These are phyloP conservation scores for Citrus glauca DNA, from an alignment of 345 rosid genomes.

Conservation along the genomic window DNA sequence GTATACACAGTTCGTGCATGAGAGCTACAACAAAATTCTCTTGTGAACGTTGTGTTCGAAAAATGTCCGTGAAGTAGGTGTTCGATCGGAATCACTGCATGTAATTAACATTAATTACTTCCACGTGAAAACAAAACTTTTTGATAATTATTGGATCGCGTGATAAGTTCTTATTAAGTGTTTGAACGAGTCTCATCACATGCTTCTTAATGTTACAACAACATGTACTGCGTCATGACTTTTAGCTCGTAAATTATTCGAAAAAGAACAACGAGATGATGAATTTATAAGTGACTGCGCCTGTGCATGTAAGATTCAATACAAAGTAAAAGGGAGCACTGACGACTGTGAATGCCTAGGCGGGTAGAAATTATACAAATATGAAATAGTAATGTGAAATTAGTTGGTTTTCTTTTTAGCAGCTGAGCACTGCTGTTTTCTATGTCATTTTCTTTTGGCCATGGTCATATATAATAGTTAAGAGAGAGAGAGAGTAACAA, in stretches of 20 bases:
- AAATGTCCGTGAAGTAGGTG: not conserved
- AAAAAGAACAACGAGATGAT: too few species aligned
- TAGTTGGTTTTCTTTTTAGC: too few species aligned
- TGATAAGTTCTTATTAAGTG: not conserved
- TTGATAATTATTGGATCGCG: not conserved
- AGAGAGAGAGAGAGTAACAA: too few species aligned
- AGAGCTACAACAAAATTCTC: constrained; percentile 18
- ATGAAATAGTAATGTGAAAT: too few species aligned
- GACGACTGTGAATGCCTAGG: too few species aligned
- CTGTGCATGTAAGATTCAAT: not conserved
- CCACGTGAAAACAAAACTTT: not conserved
- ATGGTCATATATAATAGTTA: too few species aligned
- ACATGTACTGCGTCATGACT: not conserved
- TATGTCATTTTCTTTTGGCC: too few species aligned
- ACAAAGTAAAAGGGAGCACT: not conserved
- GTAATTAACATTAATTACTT: not conserved
- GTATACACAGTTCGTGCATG: not conserved
- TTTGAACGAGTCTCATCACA: not conserved
- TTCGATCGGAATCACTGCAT: not conserved
- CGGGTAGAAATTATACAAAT: too few species aligned
- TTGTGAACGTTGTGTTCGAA: constrained; percentile 8
- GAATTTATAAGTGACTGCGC: not conserved
- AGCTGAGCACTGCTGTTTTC: too few species aligned
- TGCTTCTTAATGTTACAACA: not conserved
- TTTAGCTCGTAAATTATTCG: not conserved